Conservation (phyloP, 441 rosid genomes). For the Iberis amara region DNA sequence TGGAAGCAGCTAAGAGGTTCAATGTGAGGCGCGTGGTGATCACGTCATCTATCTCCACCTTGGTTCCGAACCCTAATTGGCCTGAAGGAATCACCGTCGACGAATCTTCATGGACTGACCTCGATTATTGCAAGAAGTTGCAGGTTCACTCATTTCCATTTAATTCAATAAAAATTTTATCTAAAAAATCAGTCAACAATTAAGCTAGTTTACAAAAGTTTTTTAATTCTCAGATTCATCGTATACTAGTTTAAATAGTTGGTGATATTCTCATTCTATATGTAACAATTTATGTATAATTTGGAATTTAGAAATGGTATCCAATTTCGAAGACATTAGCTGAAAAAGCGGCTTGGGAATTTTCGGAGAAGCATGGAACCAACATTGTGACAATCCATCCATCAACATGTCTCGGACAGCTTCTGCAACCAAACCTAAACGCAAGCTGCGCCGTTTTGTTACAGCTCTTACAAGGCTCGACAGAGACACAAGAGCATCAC, state of each 20-base stretch:
- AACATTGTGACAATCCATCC: conserved; percentile 73
- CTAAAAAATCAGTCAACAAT: no score
- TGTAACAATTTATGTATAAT: conserved; percentile 1
- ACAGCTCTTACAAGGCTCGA: conserved; percentile 63
- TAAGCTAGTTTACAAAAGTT: no score
- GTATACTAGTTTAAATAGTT: no score
- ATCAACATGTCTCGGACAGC: conserved; percentile 66
- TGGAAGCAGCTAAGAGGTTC: conserved; percentile 49
- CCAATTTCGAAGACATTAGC: conserved; percentile 78
- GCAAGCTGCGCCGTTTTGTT: conserved; percentile 73
- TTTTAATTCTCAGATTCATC: no score
- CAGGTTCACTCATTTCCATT: conserved; percentile 35
- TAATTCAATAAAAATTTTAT: not conserved
- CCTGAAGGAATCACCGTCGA: conserved; percentile 40
- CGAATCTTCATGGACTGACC: conserved; percentile 79
- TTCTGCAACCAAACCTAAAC: conserved; percentile 63
- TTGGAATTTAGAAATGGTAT: conserved; percentile 57
- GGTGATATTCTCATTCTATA: no score
- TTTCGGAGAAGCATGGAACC: conserved; percentile 48
- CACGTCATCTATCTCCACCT: conserved; percentile 73
- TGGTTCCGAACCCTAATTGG: conserved; percentile 76
- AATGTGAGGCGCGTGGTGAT: conserved; percentile 70
- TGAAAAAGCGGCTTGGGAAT: conserved; percentile 80
- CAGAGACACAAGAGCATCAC: conserved; percentile 59
- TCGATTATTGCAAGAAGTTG: conserved; percentile 59